Evolutionary conservation across 164 flowering plant genomes (phyloP), one percentile per base, ranked within the genome.

Genomic region (Sextonia rubra): DNA sequence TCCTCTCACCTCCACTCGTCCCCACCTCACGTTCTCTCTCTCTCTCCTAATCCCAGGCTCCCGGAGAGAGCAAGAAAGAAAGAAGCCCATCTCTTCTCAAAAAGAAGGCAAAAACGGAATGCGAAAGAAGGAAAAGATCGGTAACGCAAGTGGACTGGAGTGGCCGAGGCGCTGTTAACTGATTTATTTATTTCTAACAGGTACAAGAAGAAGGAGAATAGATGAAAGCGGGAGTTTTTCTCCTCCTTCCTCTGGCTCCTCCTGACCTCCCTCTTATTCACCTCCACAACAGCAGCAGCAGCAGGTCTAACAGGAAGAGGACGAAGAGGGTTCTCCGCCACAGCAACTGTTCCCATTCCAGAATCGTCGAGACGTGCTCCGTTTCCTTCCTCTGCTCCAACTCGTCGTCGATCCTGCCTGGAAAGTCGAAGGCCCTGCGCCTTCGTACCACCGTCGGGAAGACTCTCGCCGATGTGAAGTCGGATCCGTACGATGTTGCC

Each of bases 381-480:
- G 18, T 27, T 77, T 60, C 62, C 58, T 12, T 60, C 65, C 24
- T 71, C 25, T 12, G 30, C 58, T 22, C 73, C 11, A 27, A 23
- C n/a, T 23, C 37, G 3, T 4, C 3, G 44, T 30, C 24, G 4
- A 56, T 30, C 47, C 23, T 25, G 25, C 7, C 58, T 0, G 30
- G 12, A 7, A 25, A 20, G 20, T 30, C 60, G 0, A 5, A 14
- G 4, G 25, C 47, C 17, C 47, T 72, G 2, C 69, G 20, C 25
- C 73, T 60, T 17, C 27, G 69, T 11, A 9, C 22, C 17, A 9
- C 22, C 17, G n/a, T 26, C 60, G 68, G 74, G 7, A 85, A 70
- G 71, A 83, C 83, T 47, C 58, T 75, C 37, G 88, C 91, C 1
- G 91, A 89, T 61, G 88, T 89, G 27, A 88, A 87, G 71, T 86